Percentiles rank a stretch among this genome's conserved stretches.
phyloP scores from a whole-genome alignment of 2,329 filamentous ascomycete genomes.

The Penicillium griseofulvum region DNA sequence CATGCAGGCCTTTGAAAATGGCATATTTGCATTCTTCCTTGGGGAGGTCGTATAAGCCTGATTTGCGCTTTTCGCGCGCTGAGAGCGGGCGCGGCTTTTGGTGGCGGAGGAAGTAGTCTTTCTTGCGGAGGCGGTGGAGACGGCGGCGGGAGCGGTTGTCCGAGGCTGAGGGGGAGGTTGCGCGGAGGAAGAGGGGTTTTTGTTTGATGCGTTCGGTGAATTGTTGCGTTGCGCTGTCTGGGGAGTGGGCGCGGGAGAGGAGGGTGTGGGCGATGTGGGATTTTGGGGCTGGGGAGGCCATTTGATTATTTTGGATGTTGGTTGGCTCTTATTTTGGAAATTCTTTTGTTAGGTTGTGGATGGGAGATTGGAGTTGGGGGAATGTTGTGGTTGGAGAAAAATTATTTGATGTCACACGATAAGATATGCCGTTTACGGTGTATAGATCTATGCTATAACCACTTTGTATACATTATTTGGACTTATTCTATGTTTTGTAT shows the following conservation, averaged over 20 bases:
- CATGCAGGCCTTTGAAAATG: constrained; percentile 73
- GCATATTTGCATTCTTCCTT: constrained; percentile 66
- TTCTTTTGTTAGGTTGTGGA: too few species aligned
- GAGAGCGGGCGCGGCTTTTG: constrained; percentile 69
- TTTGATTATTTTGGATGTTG: constrained; percentile 2
- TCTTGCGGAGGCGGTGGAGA: constrained; percentile 48
- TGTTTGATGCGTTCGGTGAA: constrained; percentile 80
- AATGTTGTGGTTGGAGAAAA: constrained; percentile 7
- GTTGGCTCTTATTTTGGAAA: too few species aligned
- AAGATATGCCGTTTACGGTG: constrained; percentile 4
- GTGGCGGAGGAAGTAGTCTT: constrained; percentile 46
- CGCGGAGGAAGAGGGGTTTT: constrained; percentile 74
- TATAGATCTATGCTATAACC: neutral
- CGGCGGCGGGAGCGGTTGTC: constrained; percentile 55
- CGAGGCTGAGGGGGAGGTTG: constrained; percentile 65
- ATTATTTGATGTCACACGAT: constrained; percentile 19
- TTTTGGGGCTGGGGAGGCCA: constrained; percentile 25
- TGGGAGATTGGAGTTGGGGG: neutral
- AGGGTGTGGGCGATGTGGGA: constrained; percentile 59
- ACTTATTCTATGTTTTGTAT: neutral
- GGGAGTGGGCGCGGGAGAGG: constrained; percentile 74
- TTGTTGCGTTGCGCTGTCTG: constrained; percentile 67
- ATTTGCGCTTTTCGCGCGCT: constrained; percentile 69
- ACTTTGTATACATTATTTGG: neutral
- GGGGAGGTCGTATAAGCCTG: constrained; percentile 73